Evolutionary conservation across 2,329 filamentous ascomycete species (phyloP), one percentile per base, ranked within the genome.

Genomic region (Botrytis tulipae): DNA sequence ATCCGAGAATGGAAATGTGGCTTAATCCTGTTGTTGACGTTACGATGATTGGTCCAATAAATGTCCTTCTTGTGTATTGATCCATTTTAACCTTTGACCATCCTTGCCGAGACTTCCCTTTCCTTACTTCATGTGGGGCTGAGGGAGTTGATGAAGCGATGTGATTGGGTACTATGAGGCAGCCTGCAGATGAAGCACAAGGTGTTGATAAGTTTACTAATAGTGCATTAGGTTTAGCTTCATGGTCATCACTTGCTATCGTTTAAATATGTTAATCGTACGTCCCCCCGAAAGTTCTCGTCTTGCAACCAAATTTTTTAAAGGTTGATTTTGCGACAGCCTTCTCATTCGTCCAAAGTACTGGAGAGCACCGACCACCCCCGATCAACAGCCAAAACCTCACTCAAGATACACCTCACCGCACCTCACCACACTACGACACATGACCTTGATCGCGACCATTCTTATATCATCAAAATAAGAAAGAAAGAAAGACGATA

Each of bases 281-380:
- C 35, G 20, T 70, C 65, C 71, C 51, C 71, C 54, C 57, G 32
- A 73, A 70, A 73, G 51, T 54, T 73, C 71, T 73, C 54, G 57
- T 73, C 71, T 73, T 73, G 71, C 71, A 73, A 69, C 54, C 54
- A 73, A 70, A 46, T 69, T 73, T 69, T 69, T 35, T 57, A 71
- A 61, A 70, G 67, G 37, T 70, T 68, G 29, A 32, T 48, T 48
- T 69, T 73, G 71, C 71, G 71, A 68, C 54, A 37, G 51, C 62
- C 71, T 62, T 73, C 71, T 69, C 63, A 73, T 73, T 73, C 71
- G 71, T 69, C 67, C 71, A 60, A 46, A 37, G 20, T 14, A 25
- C 25, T 8, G 37, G 1, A 48, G 46, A 72, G 61, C 70, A 57
- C 61, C 70, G 44, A 71, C 70, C 70, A 54, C 22, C 57, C 5